Conservation (phyloP, 108 stramenopile species). For the Fistulifera pelliculosa region DNA sequence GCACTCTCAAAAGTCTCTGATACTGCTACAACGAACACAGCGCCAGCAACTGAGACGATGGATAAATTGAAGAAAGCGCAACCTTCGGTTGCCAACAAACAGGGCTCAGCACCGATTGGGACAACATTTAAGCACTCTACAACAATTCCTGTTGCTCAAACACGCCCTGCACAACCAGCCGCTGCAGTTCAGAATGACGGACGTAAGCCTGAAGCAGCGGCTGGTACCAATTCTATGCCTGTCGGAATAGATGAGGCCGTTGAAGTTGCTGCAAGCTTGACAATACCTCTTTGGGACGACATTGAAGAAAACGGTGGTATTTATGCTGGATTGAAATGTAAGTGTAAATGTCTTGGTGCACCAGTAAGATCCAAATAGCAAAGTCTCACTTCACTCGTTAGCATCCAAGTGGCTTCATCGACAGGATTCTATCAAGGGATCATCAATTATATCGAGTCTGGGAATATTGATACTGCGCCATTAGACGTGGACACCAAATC, state of each 20-base stretch:
- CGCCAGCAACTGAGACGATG: neutral
- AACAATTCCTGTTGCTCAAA: too few relatives aligned
- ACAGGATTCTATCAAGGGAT: constrained; percentile 54
- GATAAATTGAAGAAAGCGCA: neutral
- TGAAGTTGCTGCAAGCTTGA: constrained; percentile 21
- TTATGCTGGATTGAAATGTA: constrained; percentile 60
- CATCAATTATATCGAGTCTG: constrained; percentile 24
- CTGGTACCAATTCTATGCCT: neutral
- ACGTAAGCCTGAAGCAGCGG: neutral
- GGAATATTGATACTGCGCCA: constrained; percentile 8
- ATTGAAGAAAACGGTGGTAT: constrained; percentile 55
- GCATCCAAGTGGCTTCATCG: constrained; percentile 63
- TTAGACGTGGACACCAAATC: constrained; percentile 15
- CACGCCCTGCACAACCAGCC: neutral
- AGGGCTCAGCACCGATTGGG: too few relatives aligned
- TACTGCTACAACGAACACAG: neutral
- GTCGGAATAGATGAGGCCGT: constrained; percentile 16
- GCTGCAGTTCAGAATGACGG: neutral
- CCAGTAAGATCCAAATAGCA: too few relatives aligned
- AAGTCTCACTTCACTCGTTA: constrained; percentile 3
- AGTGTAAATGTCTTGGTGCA: constrained; percentile 13
- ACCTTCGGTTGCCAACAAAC: neutral
- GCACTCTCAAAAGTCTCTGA: constrained; percentile 17
- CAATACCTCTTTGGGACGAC: constrained; percentile 63
- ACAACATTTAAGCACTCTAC: too few relatives aligned